Conservation (phyloP, 192 early-diverging fungal genomes). For the Podila horticola region DNA sequence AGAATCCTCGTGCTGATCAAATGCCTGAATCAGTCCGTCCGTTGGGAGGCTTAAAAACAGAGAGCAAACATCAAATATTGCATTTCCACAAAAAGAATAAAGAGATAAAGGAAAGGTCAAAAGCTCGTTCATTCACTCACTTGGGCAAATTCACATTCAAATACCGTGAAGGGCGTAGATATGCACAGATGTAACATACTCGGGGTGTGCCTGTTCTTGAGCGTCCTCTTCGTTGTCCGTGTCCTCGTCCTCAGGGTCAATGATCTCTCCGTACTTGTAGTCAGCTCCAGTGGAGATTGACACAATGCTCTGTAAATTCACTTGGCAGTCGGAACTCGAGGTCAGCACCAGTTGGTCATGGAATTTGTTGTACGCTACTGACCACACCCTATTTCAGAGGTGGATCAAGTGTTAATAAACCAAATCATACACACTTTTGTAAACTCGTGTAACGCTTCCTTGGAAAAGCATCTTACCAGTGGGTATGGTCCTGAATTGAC, state of each 20-base stretch:
- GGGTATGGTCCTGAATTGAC: constrained; percentile 81
- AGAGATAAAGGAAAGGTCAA: constrained; percentile 5
- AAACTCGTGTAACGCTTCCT: too few relatives aligned
- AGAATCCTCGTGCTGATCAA: constrained; percentile 94
- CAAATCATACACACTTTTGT: too few relatives aligned
- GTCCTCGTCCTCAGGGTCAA: constrained; percentile 43
- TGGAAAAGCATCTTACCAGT: constrained; percentile 72
- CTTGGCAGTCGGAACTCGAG: constrained; percentile 86
- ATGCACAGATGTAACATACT: constrained; percentile 15
- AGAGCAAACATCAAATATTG: background rate
- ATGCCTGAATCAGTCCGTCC: constrained; percentile 89
- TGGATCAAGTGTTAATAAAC: background rate
- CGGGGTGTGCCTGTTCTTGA: constrained; percentile 28
- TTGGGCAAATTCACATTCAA: too few relatives aligned
- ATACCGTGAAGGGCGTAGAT: background rate
- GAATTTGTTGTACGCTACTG: constrained; percentile 85
- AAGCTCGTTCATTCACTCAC: background rate
- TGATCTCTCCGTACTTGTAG: constrained; percentile 50
- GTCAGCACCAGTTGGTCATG: constrained; percentile 94
- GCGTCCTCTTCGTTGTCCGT: constrained; percentile 22
- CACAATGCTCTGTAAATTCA: constrained; percentile 88
- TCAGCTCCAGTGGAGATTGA: constrained; percentile 85
- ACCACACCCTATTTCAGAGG: constrained; percentile 72
- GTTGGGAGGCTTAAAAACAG: constrained; percentile 48
- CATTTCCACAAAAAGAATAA: constrained; percentile 5